These are phyloP conservation scores for Pythium scleroteichum DNA, from an alignment of 352 stramenopile genomes.

Conservation along the genomic window DNA sequence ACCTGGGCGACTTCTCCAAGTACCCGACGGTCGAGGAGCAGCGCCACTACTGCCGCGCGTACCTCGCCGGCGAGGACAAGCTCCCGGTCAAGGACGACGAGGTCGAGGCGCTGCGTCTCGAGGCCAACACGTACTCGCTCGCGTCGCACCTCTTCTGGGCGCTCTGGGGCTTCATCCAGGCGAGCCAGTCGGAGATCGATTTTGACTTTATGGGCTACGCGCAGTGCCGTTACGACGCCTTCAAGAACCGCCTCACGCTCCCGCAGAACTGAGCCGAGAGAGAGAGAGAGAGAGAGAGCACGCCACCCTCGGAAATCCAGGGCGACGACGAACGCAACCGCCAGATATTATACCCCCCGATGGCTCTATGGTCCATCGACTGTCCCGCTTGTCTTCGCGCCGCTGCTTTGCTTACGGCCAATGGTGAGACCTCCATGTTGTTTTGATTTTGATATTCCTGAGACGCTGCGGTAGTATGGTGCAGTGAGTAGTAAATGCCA, in stretches of 20 bases:
- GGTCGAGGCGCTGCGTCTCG: conserved; percentile 57
- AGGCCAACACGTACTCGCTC: conserved; percentile 85
- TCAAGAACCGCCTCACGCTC: conserved; percentile 60
- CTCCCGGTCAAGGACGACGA: conserved; percentile 49
- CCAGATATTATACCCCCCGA: neutral
- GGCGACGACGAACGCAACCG: conserved; percentile 6
- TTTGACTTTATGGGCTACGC: conserved; percentile 93
- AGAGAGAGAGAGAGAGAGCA: too few species aligned
- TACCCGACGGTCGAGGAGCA: conserved; percentile 71
- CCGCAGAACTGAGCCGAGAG: conserved; percentile 32
- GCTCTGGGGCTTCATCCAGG: conserved; percentile 91
- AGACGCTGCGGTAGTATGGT: conserved; percentile 1
- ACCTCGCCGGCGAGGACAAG: conserved; percentile 52
- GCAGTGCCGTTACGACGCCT: conserved; percentile 68
- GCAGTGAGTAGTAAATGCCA: too few species aligned
- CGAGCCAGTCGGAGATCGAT: conserved; percentile 86
- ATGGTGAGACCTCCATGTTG: neutral
- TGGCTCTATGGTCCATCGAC: neutral
- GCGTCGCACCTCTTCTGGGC: conserved; percentile 90
- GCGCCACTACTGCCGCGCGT: conserved; percentile 66
- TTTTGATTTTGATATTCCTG: conserved; percentile 5
- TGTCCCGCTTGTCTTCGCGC: conserved; percentile 13
- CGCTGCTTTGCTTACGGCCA: neutral
- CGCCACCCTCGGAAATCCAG: neutral
- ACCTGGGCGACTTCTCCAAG: conserved; percentile 73